These are phyloP conservation scores for Sophora flavescens DNA, from an alignment of 306 rosid species.

Conservation along the genomic window DNA sequence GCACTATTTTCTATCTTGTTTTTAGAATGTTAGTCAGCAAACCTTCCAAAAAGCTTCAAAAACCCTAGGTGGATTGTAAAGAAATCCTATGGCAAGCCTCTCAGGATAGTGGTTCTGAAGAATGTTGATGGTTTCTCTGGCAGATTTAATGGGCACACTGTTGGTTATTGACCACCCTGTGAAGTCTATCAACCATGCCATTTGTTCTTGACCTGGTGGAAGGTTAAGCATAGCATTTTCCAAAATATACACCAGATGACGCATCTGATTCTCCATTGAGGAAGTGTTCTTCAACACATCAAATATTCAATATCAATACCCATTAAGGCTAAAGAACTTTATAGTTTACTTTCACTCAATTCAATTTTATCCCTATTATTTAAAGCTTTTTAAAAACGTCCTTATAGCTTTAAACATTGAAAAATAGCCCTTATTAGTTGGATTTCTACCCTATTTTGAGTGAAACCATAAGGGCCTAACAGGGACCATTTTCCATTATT, in stretches of 20 bases:
- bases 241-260: slow-evolving; percentile 80
- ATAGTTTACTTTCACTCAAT: background rate
- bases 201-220: slow-evolving; percentile 75
- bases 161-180: slow-evolving; percentile 57
- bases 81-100: slow-evolving; percentile 61
- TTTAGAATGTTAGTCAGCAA: background rate
- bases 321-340: background rate
- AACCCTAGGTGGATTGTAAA: slow-evolving; percentile 60
- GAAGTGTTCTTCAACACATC: slow-evolving; percentile 71
- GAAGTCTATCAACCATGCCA: slow-evolving; percentile 68
- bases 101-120: slow-evolving; percentile 59
- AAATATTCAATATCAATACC: slow-evolving; percentile 39
- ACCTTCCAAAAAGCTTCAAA: slow-evolving; percentile 69
- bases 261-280: slow-evolving; percentile 74
- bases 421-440: too few relatives aligned
- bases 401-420: too few relatives aligned
- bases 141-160: slow-evolving; percentile 52
- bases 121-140: slow-evolving; percentile 53
- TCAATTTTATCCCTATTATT: too few relatives aligned
- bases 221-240: slow-evolving; percentile 73
- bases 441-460: background rate
- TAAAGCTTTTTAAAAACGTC: too few relatives aligned
- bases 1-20: background rate
- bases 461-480: background rate
- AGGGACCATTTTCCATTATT: too few relatives aligned